phyloP scores from a whole-genome alignment of 1,284 basidiomycete genomes.

The Cryptococcus sp. region DNA sequence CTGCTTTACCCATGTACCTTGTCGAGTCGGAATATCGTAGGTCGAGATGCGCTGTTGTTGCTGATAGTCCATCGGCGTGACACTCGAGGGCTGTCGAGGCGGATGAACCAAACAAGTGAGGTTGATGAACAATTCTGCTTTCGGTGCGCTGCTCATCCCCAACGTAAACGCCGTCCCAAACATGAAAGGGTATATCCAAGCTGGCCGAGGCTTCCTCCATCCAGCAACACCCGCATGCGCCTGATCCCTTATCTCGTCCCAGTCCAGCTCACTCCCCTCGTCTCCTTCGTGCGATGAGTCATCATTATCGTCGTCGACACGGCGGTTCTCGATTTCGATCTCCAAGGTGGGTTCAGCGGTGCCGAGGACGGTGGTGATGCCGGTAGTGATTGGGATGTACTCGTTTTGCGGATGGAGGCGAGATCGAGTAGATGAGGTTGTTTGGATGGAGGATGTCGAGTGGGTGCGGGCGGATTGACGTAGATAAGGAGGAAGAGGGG shows the following conservation, averaged over 20 bases:
- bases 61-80: background rate
- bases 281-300: background rate
- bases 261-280: slow-evolving; percentile 12
- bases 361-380: background rate
- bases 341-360: background rate
- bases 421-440: slow-evolving; percentile 4
- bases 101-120: slow-evolving; percentile 45
- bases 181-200: slow-evolving; percentile 42
- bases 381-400: background rate
- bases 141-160: slow-evolving; percentile 40
- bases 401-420: slow-evolving; percentile 2
- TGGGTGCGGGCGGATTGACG: too few relatives aligned
- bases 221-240: slow-evolving; percentile 25
- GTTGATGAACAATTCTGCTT: slow-evolving; percentile 41
- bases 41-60: background rate
- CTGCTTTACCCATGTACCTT: background rate
- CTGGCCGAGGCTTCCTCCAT: slow-evolving; percentile 37
- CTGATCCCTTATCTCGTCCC: slow-evolving; percentile 26
- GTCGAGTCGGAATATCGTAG: background rate
- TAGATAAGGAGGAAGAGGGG: too few relatives aligned
- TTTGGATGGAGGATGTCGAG: too few relatives aligned
- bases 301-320: slow-evolving; percentile 2
- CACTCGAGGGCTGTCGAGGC: slow-evolving; percentile 17
- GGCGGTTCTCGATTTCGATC: background rate
- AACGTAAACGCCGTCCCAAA: slow-evolving; percentile 29